These are phyloP conservation scores for Rhizopus arrhizus DNA, from an alignment of 371 early-diverging fungal species.

Conservation along the genomic window DNA sequence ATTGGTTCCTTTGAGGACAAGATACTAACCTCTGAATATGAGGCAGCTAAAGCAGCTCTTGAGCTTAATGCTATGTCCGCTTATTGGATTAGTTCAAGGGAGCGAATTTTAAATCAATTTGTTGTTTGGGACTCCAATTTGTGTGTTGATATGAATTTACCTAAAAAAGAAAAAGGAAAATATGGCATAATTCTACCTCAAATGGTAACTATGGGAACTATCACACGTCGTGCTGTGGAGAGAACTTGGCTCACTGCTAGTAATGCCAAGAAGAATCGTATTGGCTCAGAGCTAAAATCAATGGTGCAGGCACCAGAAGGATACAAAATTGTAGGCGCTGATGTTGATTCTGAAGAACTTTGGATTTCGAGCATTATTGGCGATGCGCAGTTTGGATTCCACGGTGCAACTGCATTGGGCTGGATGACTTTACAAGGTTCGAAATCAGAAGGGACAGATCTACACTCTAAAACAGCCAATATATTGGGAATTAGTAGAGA, in stretches of 20 bases:
- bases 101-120: slow-evolving; percentile 83
- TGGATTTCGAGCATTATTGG: slow-evolving; percentile 96
- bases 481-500: slow-evolving; percentile 89
- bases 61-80: slow-evolving; percentile 79
- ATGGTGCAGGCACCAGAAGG: slow-evolving; percentile 83
- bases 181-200: slow-evolving; percentile 91
- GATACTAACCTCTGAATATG: slow-evolving; percentile 69
- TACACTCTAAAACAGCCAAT: slow-evolving; percentile 91
- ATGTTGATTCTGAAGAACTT: slow-evolving; percentile 96
- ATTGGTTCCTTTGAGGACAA: slow-evolving; percentile 80
- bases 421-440: slow-evolving; percentile 98
- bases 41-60: slow-evolving; percentile 80
- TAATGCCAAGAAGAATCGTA: slow-evolving; percentile 86
- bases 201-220: slow-evolving; percentile 92
- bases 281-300: slow-evolving; percentile 95
- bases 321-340: slow-evolving; percentile 92
- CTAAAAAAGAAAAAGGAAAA: slow-evolving; percentile 36
- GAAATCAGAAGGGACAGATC: slow-evolving; percentile 87
- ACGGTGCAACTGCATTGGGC: slow-evolving; percentile 93
- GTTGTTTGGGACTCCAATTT: slow-evolving; percentile 73
- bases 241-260: slow-evolving; percentile 95
- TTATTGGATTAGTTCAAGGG: slow-evolving; percentile 92
- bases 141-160: slow-evolving; percentile 48
- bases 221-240: slow-evolving; percentile 95
- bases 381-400: slow-evolving; percentile 91